A percentile compares a stretch with the other conserved stretches of the same genome.
Conservation (phyloP, 768 basidiomycete species). For the Boletus tylopilopsis region DNA sequence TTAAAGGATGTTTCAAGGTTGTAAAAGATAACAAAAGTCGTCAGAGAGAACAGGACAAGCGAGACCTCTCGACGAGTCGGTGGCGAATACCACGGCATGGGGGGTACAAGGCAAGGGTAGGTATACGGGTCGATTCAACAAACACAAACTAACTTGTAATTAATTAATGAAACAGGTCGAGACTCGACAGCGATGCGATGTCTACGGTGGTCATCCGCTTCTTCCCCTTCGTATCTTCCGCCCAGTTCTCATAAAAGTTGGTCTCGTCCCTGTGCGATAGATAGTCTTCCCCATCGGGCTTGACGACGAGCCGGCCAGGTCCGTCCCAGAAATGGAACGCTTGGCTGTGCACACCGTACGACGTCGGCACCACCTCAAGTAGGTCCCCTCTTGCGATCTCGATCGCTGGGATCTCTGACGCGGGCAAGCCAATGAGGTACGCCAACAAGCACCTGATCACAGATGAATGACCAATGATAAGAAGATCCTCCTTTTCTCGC, state of each 20-base stretch:
- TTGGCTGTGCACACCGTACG: conserved; percentile 85
- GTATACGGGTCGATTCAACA: no score
- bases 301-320: conserved; percentile 56
- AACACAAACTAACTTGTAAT: no score
- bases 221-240: conserved; percentile 69
- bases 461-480: conserved; percentile 96
- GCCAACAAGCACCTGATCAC: conserved; percentile 96
- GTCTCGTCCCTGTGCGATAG: conserved; percentile 51
- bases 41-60: conserved; percentile 61
- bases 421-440: conserved; percentile 89
- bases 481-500: conserved; percentile 87
- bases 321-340: conserved; percentile 94
- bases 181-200: conserved; percentile 22
- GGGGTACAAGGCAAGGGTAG: background rate
- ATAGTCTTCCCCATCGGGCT: conserved; percentile 32
- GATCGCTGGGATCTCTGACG: conserved; percentile 95
- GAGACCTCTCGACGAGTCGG: conserved; percentile 73
- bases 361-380: conserved; percentile 87
- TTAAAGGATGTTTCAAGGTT: conserved; percentile 67
- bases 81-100: conserved; percentile 60
- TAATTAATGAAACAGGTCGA: conserved; percentile 1
- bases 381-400: conserved; percentile 96
- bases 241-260: conserved; percentile 89
- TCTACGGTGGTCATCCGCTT: conserved; percentile 35
- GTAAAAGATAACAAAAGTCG: conserved; percentile 66